Evolutionary conservation across 495 filamentous ascomycete species (phyloP), one percentile per base, ranked within the genome.

Genomic region (Annulohypoxylon moriforme): DNA sequence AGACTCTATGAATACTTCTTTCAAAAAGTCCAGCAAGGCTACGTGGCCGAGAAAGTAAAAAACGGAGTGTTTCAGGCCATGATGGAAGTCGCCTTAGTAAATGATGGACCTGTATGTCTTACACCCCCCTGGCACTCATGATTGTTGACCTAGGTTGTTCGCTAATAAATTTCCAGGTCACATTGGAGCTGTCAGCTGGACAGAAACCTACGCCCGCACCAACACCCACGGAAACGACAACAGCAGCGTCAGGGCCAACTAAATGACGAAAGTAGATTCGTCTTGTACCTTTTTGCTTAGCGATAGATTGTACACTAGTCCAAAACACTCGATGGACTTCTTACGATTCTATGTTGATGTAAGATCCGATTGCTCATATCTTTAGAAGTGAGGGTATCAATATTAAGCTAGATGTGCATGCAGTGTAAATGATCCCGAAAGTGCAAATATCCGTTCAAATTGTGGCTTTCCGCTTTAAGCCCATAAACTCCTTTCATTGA

Each of bases 31-130:
- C 85, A 91, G 67, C 86, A 91, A 70, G 80, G 87, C 3, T 96
- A 98, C 77, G 78, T 81, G 4, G 78, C 88, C 7, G 93, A 94
- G 14, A 91, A 87, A 69, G 94, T 99, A 66, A 94, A 96, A 75
- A 91, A 98, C 76, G 96, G 96, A 13, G 89, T 97, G 36, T 99
- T 98, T 78, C 94, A 97, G 74, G 96, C 96, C 58, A 97, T 97
- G 94, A 99, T 98, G 96, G 92, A 98, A 74, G 96, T 98, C 64
- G 92, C 92, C 66, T 77, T 97, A 24, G 90, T 97, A 36, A 98
- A 98, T 73, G 94, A 98, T 77, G 95, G 94, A 63, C 94, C 94
- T 78, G 94, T 97, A 86, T 88, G 93, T 63, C 67, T 85, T 57
- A 71, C 75, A 67, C 59, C 34, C 76, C 6, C 40, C 40, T 44